phyloP scores from a whole-genome alignment of 2,329 filamentous ascomycete genomes.

The Cyphellophora attinorum region DNA sequence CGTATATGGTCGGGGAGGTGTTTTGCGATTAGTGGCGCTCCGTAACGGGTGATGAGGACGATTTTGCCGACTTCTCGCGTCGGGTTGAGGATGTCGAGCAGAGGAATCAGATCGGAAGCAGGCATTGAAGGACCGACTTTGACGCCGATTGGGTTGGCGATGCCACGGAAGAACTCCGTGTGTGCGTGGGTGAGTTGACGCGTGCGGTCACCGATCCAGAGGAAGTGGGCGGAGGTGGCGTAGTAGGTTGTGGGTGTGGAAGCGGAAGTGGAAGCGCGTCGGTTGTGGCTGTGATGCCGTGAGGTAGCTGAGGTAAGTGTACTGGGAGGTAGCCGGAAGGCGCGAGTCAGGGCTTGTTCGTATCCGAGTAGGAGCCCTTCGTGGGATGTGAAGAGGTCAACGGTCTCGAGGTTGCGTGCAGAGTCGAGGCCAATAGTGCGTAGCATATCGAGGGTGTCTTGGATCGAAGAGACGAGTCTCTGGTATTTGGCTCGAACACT shows the following conservation, averaged over 20 bases:
- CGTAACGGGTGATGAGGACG: conserved; percentile 92
- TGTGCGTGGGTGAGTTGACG: conserved; percentile 87
- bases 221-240: conserved; percentile 89
- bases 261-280: conserved; percentile 12
- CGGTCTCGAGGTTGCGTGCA: conserved; percentile 73
- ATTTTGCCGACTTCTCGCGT: conserved; percentile 76
- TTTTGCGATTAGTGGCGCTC: conserved; percentile 62
- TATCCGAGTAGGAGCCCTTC: conserved; percentile 92
- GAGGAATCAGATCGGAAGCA: conserved; percentile 60
- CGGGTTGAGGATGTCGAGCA: conserved; percentile 83
- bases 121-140: conserved; percentile 88
- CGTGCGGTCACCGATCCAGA: conserved; percentile 97
- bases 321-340: conserved; percentile 42
- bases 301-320: conserved; percentile 18
- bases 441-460: conserved; percentile 89
- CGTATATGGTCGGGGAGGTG: conserved; percentile 79
- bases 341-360: conserved; percentile 75
- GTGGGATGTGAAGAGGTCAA: conserved; percentile 92
- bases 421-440: conserved; percentile 84
- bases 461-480: conserved; percentile 73
- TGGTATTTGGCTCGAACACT: conserved; percentile 78
- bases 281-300: conserved; percentile 19
- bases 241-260: conserved; percentile 59
- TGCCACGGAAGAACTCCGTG: conserved; percentile 93
- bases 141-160: conserved; percentile 91